Base-by-base conservation (phyloP, 805 yeast genomes). In the Spencermartinsiella europaea region DNA sequence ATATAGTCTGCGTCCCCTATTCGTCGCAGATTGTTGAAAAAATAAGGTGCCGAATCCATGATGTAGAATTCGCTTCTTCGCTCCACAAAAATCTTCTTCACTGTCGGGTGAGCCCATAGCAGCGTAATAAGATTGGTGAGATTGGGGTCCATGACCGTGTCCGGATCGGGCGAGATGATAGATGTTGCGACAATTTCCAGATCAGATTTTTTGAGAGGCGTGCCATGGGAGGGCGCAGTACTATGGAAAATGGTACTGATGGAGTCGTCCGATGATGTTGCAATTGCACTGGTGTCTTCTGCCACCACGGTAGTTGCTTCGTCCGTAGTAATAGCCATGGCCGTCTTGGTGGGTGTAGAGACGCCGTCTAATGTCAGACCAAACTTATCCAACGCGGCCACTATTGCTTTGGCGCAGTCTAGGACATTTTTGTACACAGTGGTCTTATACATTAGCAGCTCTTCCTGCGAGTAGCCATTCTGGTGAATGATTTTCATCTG, bases 401-500 rank as follows among this genome's bases (percentile, higher is more conserved):
- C 73, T 12, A 90, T 66, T 46, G 80, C 80, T 53, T 80, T 81
- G 21, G 87, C 82, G 51, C 93, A 82, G 46, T 87, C 95, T 49
- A 84, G 66, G 17, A 89, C 68, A 63, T 89, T 90, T 53, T 80
- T 80, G 62, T 76, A 85, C 17, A 90, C 88, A 53, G 86, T 81
- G 0, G 91, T 87, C 60, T 80, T 80, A 65, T 84, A 85, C 54
- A 84, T 87, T 45, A 72, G 68, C 21, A 83, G 65, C 62, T 89
- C 97, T 40, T 83, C 81, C 63, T 80, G 69, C 44, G 81, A 65
- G 60, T 80, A 84, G 5, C 90, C 90, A 54, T 79, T 72, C 59
- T 82, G 85, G 60, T 84, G 87, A 42, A 83, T 69, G 48, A 83
- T 83, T 60, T 83, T 84, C 80, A 85, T 85, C 63, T 85, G 95